A percentile compares a stretch with the other conserved stretches of the same genome.
These are phyloP conservation scores for Cicer pinnatifidum DNA, from an alignment of 306 rosid species.

Conservation along the genomic window DNA sequence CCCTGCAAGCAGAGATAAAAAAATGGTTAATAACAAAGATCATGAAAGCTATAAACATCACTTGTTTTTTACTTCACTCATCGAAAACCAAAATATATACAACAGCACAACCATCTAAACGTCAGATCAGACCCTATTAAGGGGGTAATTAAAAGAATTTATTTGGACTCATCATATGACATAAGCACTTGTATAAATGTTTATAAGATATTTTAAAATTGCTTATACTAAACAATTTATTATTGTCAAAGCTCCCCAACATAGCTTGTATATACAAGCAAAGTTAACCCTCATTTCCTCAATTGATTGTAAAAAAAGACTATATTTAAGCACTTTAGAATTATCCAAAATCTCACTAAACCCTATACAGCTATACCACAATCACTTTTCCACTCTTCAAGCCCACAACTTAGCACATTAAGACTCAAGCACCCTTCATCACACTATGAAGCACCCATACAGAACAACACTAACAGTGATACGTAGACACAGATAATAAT, in stretches of 20 bases:
- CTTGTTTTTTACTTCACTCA: neutral
- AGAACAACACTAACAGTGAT: neutral
- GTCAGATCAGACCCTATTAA: neutral
- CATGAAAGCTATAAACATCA: slow-evolving; percentile 16
- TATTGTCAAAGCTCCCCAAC: neutral
- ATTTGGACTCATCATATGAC: neutral
- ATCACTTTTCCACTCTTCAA: slow-evolving; percentile 23
- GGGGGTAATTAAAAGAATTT: neutral
- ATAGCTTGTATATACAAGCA: neutral
- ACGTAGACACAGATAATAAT: neutral
- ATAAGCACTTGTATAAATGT: neutral
- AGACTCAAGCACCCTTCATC: neutral
- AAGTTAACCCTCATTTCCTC: neutral
- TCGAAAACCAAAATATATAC: slow-evolving; percentile 3
- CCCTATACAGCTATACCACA: neutral
- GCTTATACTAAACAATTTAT: neutral
- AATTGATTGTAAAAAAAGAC: neutral
- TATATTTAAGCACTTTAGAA: neutral
- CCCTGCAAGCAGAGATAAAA: slow-evolving; percentile 58
- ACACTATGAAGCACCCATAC: neutral
- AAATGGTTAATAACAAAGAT: slow-evolving; percentile 5
- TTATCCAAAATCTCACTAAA: neutral
- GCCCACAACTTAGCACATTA: slow-evolving; percentile 7
- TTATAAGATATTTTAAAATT: neutral
- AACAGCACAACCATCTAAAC: slow-evolving; percentile 33